Base-by-base conservation (phyloP, 257 asterid genomes). In the Echium plantagineum region DNA sequence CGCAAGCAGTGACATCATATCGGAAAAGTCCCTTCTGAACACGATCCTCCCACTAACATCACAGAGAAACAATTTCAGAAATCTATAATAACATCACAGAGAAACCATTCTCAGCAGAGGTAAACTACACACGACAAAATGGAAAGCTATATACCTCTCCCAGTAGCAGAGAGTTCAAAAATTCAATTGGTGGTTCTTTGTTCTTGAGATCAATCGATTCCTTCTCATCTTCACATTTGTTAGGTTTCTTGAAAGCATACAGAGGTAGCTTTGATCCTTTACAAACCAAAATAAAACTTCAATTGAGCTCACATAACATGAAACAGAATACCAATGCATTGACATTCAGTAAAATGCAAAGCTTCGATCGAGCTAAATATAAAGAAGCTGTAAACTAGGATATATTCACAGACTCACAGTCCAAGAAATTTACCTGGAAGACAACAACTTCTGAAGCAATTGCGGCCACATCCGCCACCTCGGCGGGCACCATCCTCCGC, bases 1-100 rank as follows among this genome's bases (percentile, higher is more conserved):
- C 89, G 52, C 98, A 85, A 58, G 96, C 93, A 73, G 98, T 91
- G 75, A 91, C 98, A 70, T 91, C 98, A 76, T 91, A 91, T 68
- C 94, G 94, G 66, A 91, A 91, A 67, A 91, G 94, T 2, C 98
- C 98, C 72, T 87, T 85, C 74, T 85, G 90, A 89, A 76, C 72
- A 18, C 98, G 89, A 59, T 88, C 95, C 81, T 91, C 96, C 98
- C 98, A 91, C 98, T 91, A 51, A 28, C 32, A 28, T 8, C 47
- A 35, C 47, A 35, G 47, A 35, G 10, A 35, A 35, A 35, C 47
- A 13, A 35, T 7, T 35, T 35, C 47, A 35, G n/a, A n/a, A n/a
- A n/a, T n/a, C n/a, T n/a, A n/a, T n/a, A n/a, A n/a, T n/a, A 35
- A 35, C 57, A 69, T 67, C 74, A 78, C 63, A 58, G 63, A 55